Evolutionary conservation across 2,329 filamentous ascomycete genomes (phyloP).

Genomic region (Phialophora verrucosa): DNA sequence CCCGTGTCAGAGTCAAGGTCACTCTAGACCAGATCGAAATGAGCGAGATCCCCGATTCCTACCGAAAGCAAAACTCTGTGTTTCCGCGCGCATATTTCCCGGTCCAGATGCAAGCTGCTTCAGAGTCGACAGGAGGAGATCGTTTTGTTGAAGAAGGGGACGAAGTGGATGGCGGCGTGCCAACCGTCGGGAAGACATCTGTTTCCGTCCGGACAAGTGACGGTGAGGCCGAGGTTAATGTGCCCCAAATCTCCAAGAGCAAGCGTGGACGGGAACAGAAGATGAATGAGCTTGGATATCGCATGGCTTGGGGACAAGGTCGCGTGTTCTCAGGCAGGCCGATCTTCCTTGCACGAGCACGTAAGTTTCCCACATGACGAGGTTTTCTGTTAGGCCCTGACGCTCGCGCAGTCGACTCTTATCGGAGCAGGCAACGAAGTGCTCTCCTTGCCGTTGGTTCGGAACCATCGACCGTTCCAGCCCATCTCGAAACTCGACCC

Average conservation of each 20-base stretch:
- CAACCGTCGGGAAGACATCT: constrained; percentile 52
- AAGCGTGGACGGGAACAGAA: constrained; percentile 82
- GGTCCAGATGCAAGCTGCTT: constrained; percentile 87
- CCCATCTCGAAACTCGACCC: constrained; percentile 86
- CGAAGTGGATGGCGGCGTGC: constrained; percentile 48
- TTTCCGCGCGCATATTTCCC: constrained; percentile 92
- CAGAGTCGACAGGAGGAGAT: constrained; percentile 71
- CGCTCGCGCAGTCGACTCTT: constrained; percentile 75
- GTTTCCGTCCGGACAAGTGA: constrained; percentile 68
- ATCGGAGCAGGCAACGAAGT: constrained; percentile 86
- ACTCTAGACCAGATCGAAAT: constrained; percentile 93
- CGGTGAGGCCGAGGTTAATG: constrained; percentile 75
- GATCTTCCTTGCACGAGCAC: constrained; percentile 85
- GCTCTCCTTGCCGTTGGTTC: constrained; percentile 80
- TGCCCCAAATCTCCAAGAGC: constrained; percentile 73
- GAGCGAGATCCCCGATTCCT: constrained; percentile 94
- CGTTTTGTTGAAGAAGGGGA: constrained; percentile 76
- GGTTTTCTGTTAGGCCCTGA: constrained; percentile 28
- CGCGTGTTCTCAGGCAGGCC: constrained; percentile 85
- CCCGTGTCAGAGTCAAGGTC: constrained; percentile 84
- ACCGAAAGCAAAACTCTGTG: constrained; percentile 86
- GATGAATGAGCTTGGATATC: constrained; percentile 88
- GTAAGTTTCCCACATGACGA: constrained; percentile 63
- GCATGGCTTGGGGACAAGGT: constrained; percentile 96
- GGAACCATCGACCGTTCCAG: constrained; percentile 73